These are phyloP conservation scores for Jackrogersella multiformis DNA, from an alignment of 495 filamentous ascomycete species.

Conservation along the genomic window DNA sequence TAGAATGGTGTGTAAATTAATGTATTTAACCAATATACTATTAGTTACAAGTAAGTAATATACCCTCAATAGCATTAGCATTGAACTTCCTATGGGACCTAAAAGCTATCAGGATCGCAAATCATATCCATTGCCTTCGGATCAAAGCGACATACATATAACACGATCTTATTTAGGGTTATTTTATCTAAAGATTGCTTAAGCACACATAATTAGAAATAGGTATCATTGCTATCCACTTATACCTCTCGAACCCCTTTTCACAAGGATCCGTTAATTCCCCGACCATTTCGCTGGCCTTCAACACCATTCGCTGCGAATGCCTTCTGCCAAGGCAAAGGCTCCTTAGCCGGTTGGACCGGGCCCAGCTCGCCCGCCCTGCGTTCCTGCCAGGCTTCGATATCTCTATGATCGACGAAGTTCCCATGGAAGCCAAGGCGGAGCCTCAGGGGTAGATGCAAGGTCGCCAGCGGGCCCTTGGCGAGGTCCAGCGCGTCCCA, in stretches of 20 bases:
- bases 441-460: conserved; percentile 57
- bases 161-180: no score
- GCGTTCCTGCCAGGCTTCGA: conserved; percentile 53
- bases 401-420: conserved; percentile 57
- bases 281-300: conserved; percentile 9
- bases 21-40: neutral
- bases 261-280: conserved; percentile 23
- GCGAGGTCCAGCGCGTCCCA: conserved; percentile 58
- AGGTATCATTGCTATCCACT: neutral
- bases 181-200: neutral
- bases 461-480: conserved; percentile 55
- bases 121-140: no score
- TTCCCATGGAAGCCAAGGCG: conserved; percentile 59
- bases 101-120: no score
- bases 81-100: neutral
- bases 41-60: neutral
- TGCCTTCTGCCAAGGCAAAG: conserved; percentile 54
- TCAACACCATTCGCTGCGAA: conserved; percentile 18
- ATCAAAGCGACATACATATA: no score
- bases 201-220: neutral
- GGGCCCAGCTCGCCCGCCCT: conserved; percentile 54
- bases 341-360: conserved; percentile 50
- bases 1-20: conserved; percentile 2
- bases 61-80: neutral
- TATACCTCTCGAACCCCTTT: neutral